phyloP scores from a whole-genome alignment of 2,329 filamentous ascomycete genomes.

The Dothistroma pini region DNA sequence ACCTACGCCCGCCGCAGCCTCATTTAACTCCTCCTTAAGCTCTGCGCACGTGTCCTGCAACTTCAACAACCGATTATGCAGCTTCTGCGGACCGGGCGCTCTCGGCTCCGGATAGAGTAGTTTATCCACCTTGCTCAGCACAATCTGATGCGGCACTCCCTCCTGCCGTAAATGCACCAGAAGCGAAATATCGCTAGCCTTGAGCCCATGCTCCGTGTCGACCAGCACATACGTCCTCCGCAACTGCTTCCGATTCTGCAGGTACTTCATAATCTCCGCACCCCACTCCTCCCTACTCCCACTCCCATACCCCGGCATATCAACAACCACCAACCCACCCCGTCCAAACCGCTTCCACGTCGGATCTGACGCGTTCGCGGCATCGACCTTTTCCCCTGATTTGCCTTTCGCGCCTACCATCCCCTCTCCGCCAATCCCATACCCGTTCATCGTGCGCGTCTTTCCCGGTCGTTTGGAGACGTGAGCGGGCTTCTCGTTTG shows the following conservation, averaged over 20 bases:
- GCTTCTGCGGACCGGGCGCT: constrained; percentile 21
- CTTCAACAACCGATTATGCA: constrained; percentile 29
- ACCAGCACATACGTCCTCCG: constrained; percentile 62
- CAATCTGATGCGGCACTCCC: constrained; percentile 61
- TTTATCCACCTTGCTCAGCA: constrained; percentile 65
- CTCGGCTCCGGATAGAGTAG: constrained; percentile 41
- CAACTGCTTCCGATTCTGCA: constrained; percentile 60
- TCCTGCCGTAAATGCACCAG: constrained; percentile 53
- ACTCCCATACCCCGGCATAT: constrained; percentile 69
- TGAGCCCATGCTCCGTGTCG: constrained; percentile 61
- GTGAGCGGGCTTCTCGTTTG: constrained; percentile 44
- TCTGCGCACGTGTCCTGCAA: constrained; percentile 41
- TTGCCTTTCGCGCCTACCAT: constrained; percentile 18
- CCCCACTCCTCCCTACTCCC: constrained; percentile 62
- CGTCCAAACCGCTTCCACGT: constrained; percentile 34
- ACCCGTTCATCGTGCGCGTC: constrained; percentile 64
- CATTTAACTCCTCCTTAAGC: constrained; percentile 43
- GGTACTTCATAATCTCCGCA: constrained; percentile 64
- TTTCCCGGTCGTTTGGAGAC: constrained; percentile 59
- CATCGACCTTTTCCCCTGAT: constrained; percentile 32
- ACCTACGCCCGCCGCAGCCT: constrained; percentile 34
- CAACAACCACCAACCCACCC: constrained; percentile 56
- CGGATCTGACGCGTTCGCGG: constrained; percentile 33
- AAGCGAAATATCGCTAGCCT: constrained; percentile 56
- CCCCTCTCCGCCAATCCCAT: constrained; percentile 50